Conservation (phyloP, 371 early-diverging fungal genomes). For the Thermomucor indicae-seudaticae region DNA sequence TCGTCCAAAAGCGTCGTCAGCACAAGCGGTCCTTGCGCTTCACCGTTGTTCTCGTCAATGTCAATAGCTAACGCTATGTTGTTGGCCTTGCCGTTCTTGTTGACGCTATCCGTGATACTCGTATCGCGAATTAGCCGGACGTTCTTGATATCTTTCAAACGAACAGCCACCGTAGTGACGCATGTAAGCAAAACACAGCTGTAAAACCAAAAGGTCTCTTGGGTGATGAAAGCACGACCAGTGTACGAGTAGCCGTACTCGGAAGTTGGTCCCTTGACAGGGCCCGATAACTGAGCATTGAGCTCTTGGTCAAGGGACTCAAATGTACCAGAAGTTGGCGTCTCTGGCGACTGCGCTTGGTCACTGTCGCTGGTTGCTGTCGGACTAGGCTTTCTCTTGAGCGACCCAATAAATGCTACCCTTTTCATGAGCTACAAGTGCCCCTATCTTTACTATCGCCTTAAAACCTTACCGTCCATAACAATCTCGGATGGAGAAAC, state of each 20-base stretch:
- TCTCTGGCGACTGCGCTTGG: not conserved
- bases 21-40: slow-evolving; percentile 28
- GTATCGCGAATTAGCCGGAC: slow-evolving; percentile 37
- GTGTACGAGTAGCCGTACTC: slow-evolving; percentile 36
- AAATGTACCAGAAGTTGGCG: slow-evolving; percentile 20
- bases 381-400: slow-evolving; percentile 30
- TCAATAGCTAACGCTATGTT: slow-evolving; percentile 37
- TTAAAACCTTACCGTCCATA: slow-evolving; percentile 21
- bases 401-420: slow-evolving; percentile 32
- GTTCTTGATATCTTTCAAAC: slow-evolving; percentile 27
- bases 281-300: slow-evolving; percentile 18
- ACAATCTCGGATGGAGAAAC: slow-evolving; percentile 36
- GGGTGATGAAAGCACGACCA: slow-evolving; percentile 41
- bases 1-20: slow-evolving; percentile 37
- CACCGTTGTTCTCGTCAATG: slow-evolving; percentile 11
- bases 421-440: not conserved
- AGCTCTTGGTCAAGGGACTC: slow-evolving; percentile 35
- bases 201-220: slow-evolving; percentile 46
- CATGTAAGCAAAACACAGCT: slow-evolving; percentile 42
- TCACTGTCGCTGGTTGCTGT: not conserved
- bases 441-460: not conserved
- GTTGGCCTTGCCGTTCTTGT: slow-evolving; percentile 22
- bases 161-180: slow-evolving; percentile 42
- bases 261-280: slow-evolving; percentile 22
- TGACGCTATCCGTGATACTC: slow-evolving; percentile 8